phyloP scores from a whole-genome alignment of 768 basidiomycete species.

The Suillus lakei region DNA sequence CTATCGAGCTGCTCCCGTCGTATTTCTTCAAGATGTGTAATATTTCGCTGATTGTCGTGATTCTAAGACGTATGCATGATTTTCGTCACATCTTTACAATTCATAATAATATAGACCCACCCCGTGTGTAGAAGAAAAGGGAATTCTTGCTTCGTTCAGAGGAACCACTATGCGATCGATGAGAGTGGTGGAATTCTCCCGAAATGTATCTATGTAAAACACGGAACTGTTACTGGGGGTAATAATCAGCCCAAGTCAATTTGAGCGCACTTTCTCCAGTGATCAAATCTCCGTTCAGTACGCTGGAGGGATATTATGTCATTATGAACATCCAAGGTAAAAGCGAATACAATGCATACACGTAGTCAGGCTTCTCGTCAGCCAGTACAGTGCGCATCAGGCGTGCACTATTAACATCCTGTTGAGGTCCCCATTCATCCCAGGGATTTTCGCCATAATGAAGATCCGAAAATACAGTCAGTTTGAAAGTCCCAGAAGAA shows the following conservation, averaged over 20 bases:
- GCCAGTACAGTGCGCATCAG: slow-evolving; percentile 61
- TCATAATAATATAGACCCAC: slow-evolving; percentile 42
- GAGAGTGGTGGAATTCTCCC: slow-evolving; percentile 66
- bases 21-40: slow-evolving; percentile 72
- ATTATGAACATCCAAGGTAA: not conserved
- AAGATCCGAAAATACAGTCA: slow-evolving; percentile 76
- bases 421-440: slow-evolving; percentile 67
- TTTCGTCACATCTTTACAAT: not conserved
- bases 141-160: slow-evolving; percentile 57
- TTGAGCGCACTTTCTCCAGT: slow-evolving; percentile 66
- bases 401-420: slow-evolving; percentile 64
- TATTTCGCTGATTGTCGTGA: slow-evolving; percentile 75
- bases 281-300: slow-evolving; percentile 75
- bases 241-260: not conserved
- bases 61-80: slow-evolving; percentile 58
- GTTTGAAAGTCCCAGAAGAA: slow-evolving; percentile 65
- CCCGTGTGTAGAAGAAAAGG: slow-evolving; percentile 73
- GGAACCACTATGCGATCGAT: slow-evolving; percentile 70
- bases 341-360: slow-evolving; percentile 44
- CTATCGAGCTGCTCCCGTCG: slow-evolving; percentile 61
- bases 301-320: slow-evolving; percentile 40
- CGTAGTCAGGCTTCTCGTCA: slow-evolving; percentile 70
- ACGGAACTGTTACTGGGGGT: not conserved
- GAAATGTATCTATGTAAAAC: slow-evolving; percentile 56
- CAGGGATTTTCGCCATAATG: slow-evolving; percentile 81